Evolutionary conservation across 169 alveolate species (phyloP).

Genomic region (Eimeria praecox): DNA sequence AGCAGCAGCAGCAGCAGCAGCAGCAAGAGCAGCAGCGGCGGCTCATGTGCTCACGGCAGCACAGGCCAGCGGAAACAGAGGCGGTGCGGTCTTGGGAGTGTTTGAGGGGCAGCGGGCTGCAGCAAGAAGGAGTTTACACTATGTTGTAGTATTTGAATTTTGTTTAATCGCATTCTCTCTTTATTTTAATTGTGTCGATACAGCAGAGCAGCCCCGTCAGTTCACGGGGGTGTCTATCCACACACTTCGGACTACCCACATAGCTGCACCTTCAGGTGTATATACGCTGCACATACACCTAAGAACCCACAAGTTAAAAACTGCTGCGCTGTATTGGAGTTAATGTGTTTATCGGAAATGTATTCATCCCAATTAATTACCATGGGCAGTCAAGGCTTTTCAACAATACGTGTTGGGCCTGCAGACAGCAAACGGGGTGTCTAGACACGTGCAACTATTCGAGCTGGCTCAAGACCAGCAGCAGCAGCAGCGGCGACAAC

Average conservation of each 20-base stretch:
- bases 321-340: not conserved
- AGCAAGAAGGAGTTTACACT: not conserved
- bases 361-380: not conserved
- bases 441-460: conserved; percentile 52
- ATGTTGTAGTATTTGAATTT: not conserved
- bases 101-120: not conserved
- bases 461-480: conserved; percentile 50
- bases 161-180: not conserved
- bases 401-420: not conserved
- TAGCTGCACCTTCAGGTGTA: not conserved
- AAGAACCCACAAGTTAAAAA: not conserved
- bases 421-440: conserved; percentile 31
- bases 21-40: conserved; percentile 43
- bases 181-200: not conserved
- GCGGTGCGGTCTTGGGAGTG: not conserved
- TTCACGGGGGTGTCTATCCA: not conserved
- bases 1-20: conserved; percentile 57
- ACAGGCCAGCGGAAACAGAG: not conserved
- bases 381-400: not conserved
- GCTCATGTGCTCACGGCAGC: not conserved
- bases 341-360: not conserved
- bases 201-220: not conserved
- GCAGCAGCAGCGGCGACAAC: conserved; percentile 45
- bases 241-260: not conserved
- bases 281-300: not conserved